Evolutionary conservation across 176 grass and related monocot genomes (phyloP), one percentile per base, ranked within the genome.

Genomic region (Lolium rigidum): DNA sequence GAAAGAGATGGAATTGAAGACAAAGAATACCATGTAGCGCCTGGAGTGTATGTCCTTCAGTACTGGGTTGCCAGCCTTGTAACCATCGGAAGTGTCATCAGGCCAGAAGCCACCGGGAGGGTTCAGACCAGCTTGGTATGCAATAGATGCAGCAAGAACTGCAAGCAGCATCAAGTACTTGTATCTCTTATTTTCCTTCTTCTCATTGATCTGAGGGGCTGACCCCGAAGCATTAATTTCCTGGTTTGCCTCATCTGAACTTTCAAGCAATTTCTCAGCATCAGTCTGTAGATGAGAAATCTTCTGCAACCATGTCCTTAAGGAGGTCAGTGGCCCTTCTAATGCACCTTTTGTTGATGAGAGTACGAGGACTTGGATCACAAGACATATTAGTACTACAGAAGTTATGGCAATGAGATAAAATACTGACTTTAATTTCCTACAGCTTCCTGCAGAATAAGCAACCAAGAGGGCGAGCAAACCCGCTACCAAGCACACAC

Each of bases 151-250:
- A 41, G 82, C 85, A 61, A 93, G 74, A 69, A 31, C 80, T 6
- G 88, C 88, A 73, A 90, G 80, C 43, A 93, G 86, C 92, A 90
- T 90, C 13, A 90, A 56, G 79, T 82, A 86, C 25, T 81, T 89
- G 3, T 89, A 77, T 37, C 88, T 82, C 39, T 77, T 89, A 9
- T 56, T 86, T 17, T 7, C 39, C 9, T 1, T 46, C 64, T 81
- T 51, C 54, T 75, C 11, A 12, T 50, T 50, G 48, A 13, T 50
- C 48, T 2, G 17, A 12, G 15, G 26, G 49, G 12, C 63, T n/a
- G 26, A 55, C 47, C 16, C 46, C 5, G 5, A 10, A 58, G 51
- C 17, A 21, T 13, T 55, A 55, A 17, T 10, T 39, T 70, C 63
- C 51, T 8, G 15, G 3, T 16, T 54, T 66, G 28, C 14, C 15